phyloP scores from a whole-genome alignment of 1,284 basidiomycete species.

The Irpex lacteus region DNA sequence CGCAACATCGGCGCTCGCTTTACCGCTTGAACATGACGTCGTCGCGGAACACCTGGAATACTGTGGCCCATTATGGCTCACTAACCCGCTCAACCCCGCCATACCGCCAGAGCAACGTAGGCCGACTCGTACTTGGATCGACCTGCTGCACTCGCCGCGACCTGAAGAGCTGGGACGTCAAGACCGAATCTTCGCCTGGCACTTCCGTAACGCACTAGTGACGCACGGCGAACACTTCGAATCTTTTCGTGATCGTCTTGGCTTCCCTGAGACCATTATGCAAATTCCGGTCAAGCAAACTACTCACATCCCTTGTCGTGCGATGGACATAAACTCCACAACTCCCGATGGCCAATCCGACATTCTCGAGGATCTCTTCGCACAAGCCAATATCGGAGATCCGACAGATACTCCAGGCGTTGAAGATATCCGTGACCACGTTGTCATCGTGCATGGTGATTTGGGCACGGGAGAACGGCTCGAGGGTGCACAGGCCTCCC shows the following conservation, averaged over 20 bases:
- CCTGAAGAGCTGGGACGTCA: neutral
- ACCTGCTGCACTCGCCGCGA: neutral
- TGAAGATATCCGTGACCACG: conserved; percentile 3
- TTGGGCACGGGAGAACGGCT: conserved; percentile 25
- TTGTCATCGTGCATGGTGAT: conserved; percentile 11
- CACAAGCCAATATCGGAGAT: conserved; percentile 1
- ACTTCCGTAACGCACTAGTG: conserved; percentile 10
- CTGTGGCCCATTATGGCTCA: conserved; percentile 28
- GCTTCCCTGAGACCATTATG: conserved; percentile 10
- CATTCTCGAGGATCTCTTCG: conserved; percentile 3
- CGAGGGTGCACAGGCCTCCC: conserved; percentile 13
- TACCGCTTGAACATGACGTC: conserved; percentile 25
- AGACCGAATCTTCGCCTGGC: conserved; percentile 2
- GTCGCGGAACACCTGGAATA: conserved; percentile 26
- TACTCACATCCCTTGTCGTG: neutral
- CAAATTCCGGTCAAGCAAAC: conserved; percentile 10
- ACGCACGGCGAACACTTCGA: conserved; percentile 10
- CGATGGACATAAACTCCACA: conserved; percentile 9
- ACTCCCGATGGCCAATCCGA: conserved; percentile 8
- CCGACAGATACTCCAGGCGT: neutral
- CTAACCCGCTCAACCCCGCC: neutral
- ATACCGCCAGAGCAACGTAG: neutral
- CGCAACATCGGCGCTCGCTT: conserved; percentile 26
- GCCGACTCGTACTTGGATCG: neutral
- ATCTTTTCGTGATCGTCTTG: conserved; percentile 18